These are phyloP conservation scores for Porphyra umbilicalis DNA, from an alignment of 31 red algal genomes.

Conservation along the genomic window DNA sequence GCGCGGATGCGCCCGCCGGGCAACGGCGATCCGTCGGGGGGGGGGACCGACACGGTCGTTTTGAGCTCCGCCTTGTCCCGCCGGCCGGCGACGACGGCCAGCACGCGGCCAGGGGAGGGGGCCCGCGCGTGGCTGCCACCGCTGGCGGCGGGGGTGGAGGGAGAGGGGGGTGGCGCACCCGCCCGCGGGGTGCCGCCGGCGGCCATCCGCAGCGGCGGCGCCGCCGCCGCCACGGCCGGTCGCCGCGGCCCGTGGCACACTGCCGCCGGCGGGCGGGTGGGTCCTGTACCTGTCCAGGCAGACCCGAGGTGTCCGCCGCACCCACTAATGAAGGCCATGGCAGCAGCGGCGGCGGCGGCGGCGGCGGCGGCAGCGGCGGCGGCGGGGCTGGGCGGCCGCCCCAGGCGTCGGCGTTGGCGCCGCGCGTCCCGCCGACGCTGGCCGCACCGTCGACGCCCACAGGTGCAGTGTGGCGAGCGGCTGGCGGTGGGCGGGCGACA, in stretches of 20 bases:
- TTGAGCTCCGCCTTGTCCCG: not conserved
- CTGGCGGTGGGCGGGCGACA: no score
- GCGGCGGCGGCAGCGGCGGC: no score
- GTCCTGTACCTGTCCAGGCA: not conserved
- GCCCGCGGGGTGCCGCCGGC: not conserved
- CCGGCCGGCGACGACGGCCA: not conserved
- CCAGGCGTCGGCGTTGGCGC: no score
- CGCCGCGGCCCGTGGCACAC: not conserved
- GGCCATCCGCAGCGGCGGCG: not conserved
- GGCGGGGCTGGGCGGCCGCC: no score
- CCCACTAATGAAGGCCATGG: not conserved
- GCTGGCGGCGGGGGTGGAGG: not conserved
- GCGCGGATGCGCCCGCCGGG: constrained; percentile 26
- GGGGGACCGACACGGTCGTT: not conserved
- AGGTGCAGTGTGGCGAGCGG: no score
- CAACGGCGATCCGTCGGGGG: not conserved
- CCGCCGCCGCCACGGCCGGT: not conserved
- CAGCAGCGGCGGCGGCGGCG: not conserved
- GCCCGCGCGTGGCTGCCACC: not conserved
- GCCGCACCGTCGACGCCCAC: no score
- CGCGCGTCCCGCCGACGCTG: no score
- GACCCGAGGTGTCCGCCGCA: not conserved
- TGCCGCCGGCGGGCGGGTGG: not conserved
- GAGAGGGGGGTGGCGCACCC: not conserved
- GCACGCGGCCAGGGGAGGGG: not conserved